phyloP scores from a whole-genome alignment of 2,329 filamentous ascomycete genomes.

The Allantophomopsis cytisporea region DNA sequence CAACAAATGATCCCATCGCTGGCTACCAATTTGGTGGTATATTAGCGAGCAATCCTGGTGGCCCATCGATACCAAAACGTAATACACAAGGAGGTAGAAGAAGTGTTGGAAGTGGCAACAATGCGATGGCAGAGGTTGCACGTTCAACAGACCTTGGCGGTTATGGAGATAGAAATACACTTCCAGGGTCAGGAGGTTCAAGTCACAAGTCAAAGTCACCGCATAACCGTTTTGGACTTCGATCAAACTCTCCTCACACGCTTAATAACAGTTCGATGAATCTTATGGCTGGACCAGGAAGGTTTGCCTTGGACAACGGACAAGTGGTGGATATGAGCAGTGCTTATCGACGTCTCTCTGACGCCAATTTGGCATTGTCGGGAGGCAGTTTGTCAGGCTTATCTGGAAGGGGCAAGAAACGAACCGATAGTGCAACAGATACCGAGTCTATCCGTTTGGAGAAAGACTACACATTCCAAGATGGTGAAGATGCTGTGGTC shows the following conservation, averaged over 20 bases:
- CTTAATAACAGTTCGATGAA: neutral
- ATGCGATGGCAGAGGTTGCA: conserved; percentile 38
- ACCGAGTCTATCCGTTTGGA: conserved; percentile 10
- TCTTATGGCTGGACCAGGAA: neutral
- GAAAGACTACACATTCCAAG: conserved; percentile 14
- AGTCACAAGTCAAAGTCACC: conserved; percentile 15
- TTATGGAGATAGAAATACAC: conserved; percentile 13
- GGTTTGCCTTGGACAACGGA: conserved; percentile 42
- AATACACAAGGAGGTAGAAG: conserved; percentile 31
- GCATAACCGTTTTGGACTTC: conserved; percentile 13
- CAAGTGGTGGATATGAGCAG: conserved; percentile 52
- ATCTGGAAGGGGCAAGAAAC: conserved; percentile 8
- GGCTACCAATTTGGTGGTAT: conserved; percentile 51
- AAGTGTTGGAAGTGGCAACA: conserved; percentile 13
- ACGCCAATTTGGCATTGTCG: conserved; percentile 53
- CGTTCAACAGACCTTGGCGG: conserved; percentile 36
- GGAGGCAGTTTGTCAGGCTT: conserved; percentile 44
- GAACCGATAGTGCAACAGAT: conserved; percentile 9
- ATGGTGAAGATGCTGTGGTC: conserved; percentile 12
- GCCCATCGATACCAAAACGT: conserved; percentile 30
- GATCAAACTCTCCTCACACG: conserved; percentile 14
- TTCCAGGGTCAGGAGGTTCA: conserved; percentile 6
- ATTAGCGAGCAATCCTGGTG: conserved; percentile 31
- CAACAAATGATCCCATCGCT: conserved; percentile 27
- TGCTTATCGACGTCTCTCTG: conserved; percentile 58